phyloP scores from a whole-genome alignment of 2,329 filamentous ascomycete genomes.

The Botrytis byssoidea region DNA sequence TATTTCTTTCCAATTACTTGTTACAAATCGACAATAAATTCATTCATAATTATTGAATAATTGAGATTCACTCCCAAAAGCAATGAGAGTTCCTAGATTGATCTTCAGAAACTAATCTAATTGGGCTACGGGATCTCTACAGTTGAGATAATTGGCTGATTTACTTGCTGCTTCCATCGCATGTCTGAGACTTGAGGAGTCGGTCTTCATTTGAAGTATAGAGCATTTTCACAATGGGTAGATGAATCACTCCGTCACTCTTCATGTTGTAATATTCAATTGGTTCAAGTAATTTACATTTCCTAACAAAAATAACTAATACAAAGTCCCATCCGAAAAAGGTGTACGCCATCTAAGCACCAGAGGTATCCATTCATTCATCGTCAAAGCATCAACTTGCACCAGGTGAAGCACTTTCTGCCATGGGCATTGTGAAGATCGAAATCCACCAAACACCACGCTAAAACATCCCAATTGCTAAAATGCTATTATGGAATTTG shows the following conservation, averaged over 20 bases:
- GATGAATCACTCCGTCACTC: background rate
- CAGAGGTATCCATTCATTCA: conserved; percentile 30
- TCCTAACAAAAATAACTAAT: conserved; percentile 7
- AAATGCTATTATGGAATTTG: conserved; percentile 42
- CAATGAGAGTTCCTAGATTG: background rate
- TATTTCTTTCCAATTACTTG: background rate
- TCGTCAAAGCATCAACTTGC: conserved; percentile 39
- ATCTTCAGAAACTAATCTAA: background rate
- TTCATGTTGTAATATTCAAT: background rate
- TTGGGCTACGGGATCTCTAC: background rate
- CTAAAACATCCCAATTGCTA: conserved; percentile 48
- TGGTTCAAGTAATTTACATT: conserved; percentile 7
- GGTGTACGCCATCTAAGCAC: conserved; percentile 5
- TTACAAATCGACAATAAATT: background rate
- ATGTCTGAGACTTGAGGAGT: background rate
- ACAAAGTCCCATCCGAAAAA: conserved; percentile 20
- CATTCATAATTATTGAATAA: background rate
- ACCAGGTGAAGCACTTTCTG: conserved; percentile 48
- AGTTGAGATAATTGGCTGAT: background rate
- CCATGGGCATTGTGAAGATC: conserved; percentile 46
- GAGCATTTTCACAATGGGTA: background rate
- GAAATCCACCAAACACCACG: conserved; percentile 51
- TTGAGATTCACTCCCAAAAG: background rate
- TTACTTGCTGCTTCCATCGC: background rate
- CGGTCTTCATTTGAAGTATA: background rate